Percentiles rank a stretch among this genome's conserved stretches.
Conservation (phyloP, 1,284 basidiomycete genomes). For the Fomitopsis betulina region DNA sequence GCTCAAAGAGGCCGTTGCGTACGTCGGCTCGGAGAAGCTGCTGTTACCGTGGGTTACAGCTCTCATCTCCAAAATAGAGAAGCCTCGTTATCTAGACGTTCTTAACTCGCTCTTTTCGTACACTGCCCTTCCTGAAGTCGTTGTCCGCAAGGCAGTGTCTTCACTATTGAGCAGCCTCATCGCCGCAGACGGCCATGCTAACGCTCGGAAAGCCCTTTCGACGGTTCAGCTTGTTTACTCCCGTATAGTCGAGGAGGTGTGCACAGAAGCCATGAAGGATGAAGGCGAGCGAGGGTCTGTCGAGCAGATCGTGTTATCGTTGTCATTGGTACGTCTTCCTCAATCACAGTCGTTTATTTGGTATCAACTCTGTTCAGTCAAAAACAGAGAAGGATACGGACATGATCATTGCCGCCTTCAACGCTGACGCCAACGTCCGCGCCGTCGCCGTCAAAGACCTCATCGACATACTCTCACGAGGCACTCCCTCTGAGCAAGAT, state of each 20-base stretch:
- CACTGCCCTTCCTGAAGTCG: slow-evolving; percentile 31
- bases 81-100: slow-evolving; percentile 33
- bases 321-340: slow-evolving; percentile 43
- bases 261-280: slow-evolving; percentile 35
- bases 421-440: slow-evolving; percentile 47
- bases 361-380: background rate
- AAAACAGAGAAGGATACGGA: slow-evolving; percentile 26
- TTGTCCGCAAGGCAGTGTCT: slow-evolving; percentile 42
- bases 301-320: slow-evolving; percentile 49
- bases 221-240: slow-evolving; percentile 39
- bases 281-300: slow-evolving; percentile 33
- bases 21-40: slow-evolving; percentile 56
- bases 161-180: slow-evolving; percentile 33
- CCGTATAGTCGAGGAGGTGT: slow-evolving; percentile 36
- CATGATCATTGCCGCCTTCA: slow-evolving; percentile 50
- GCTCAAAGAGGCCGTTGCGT: slow-evolving; percentile 36
- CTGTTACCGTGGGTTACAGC: slow-evolving; percentile 47
- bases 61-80: slow-evolving; percentile 43
- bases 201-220: slow-evolving; percentile 11
- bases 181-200: background rate
- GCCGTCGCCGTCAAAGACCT: slow-evolving; percentile 47
- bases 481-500: slow-evolving; percentile 39
- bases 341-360: background rate
- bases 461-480: slow-evolving; percentile 32
- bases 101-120: slow-evolving; percentile 43